These are phyloP conservation scores for Candida cerambycidarum DNA, from an alignment of 805 yeast species.

Conservation along the genomic window DNA sequence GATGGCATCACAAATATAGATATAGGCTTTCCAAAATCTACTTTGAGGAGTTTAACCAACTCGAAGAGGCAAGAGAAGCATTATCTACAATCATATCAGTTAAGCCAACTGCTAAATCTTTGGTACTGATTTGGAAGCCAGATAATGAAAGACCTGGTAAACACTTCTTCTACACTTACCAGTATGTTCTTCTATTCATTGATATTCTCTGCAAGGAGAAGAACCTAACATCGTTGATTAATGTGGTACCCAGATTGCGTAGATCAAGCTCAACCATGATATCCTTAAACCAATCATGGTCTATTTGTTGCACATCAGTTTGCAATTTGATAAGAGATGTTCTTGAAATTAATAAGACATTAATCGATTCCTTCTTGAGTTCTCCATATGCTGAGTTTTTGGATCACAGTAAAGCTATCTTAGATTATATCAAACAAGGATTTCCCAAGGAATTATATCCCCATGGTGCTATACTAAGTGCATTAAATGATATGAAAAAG, in stretches of 20 bases:
- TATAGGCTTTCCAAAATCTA: conserved; percentile 67
- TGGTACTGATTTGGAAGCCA: conserved; percentile 91
- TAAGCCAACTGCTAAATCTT: conserved; percentile 64
- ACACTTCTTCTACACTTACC: conserved; percentile 75
- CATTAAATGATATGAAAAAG: conserved; percentile 58
- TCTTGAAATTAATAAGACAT: conserved; percentile 42
- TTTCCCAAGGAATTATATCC: conserved; percentile 32
- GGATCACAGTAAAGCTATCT: conserved; percentile 30
- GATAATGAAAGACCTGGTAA: conserved; percentile 90
- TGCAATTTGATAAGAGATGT: conserved; percentile 52
- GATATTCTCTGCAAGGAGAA: conserved; percentile 50
- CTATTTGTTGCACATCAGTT: conserved; percentile 49
- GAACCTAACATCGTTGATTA: conserved; percentile 60
- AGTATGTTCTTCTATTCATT: conserved; percentile 66
- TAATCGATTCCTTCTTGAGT: conserved; percentile 53
- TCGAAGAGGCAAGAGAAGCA: conserved; percentile 57
- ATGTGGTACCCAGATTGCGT: conserved; percentile 71
- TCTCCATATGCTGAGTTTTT: conserved; percentile 47
- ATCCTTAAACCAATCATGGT: conserved; percentile 65
- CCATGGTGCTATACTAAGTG: conserved; percentile 33
- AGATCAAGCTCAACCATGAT: conserved; percentile 77
- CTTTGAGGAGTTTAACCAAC: conserved; percentile 53
- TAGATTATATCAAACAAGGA: conserved; percentile 27
- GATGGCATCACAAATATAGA: conserved; percentile 89
- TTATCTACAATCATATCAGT: conserved; percentile 63